These are phyloP conservation scores for Chenopodium formosanum DNA, from an alignment of 148 eudicot genomes.

Conservation along the genomic window DNA sequence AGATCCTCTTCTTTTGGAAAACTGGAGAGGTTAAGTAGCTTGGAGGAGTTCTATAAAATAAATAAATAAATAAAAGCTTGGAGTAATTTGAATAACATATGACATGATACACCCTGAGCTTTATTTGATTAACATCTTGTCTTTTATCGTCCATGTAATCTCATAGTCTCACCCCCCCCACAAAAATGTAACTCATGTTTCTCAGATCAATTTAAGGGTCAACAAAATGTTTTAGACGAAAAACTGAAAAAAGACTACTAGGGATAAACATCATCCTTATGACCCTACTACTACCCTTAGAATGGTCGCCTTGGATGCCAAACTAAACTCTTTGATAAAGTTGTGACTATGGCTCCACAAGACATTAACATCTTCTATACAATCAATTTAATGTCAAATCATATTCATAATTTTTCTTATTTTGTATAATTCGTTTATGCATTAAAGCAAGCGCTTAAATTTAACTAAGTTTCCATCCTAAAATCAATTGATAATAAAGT, in stretches of 20 bases:
- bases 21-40: too few relatives aligned
- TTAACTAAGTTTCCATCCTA: neutral
- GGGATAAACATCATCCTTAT: neutral
- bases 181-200: too few relatives aligned
- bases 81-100: too few relatives aligned
- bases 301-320: neutral
- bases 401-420: neutral
- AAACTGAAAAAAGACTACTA: too few relatives aligned
- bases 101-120: too few relatives aligned
- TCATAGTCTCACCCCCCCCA: too few relatives aligned
- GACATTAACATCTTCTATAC: neutral
- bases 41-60: too few relatives aligned
- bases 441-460: neutral
- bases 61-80: too few relatives aligned
- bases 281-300: neutral
- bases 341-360: neutral
- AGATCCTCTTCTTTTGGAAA: too few relatives aligned
- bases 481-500: neutral
- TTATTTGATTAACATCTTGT: too few relatives aligned
- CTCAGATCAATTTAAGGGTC: neutral
- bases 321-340: neutral
- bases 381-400: constrained; percentile 5
- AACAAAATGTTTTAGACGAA: neutral
- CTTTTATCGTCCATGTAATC: too few relatives aligned
- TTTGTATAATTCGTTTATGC: neutral